These are phyloP conservation scores for Gracilaria domingensis DNA, from an alignment of 23 red algal species.

Conservation along the genomic window DNA sequence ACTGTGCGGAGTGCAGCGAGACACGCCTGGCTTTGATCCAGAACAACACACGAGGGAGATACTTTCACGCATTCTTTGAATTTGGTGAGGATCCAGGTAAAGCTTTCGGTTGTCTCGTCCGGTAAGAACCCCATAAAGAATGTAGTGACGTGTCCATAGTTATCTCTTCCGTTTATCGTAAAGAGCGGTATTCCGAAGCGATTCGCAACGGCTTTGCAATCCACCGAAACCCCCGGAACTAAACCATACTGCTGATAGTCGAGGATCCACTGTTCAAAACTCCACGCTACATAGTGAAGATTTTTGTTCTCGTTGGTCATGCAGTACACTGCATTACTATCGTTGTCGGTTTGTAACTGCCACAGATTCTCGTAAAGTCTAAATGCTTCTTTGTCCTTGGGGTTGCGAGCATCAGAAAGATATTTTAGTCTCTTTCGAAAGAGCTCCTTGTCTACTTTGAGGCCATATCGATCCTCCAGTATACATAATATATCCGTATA, in stretches of 20 bases:
- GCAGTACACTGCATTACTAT: neutral
- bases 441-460: neutral
- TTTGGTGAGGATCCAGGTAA: neutral
- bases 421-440: neutral
- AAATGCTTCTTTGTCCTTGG: conserved; percentile 9
- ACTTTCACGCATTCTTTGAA: neutral
- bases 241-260: conserved; percentile 28
- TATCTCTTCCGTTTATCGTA: conserved; percentile 13
- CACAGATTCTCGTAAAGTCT: neutral
- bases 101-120: conserved; percentile 5
- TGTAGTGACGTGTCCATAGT: conserved; percentile 9
- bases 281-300: neutral
- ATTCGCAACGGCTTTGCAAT: conserved; percentile 39
- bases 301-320: neutral
- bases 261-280: neutral
- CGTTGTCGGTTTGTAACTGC: neutral
- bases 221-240: neutral
- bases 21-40: conserved; percentile 17
- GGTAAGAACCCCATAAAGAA: conserved; percentile 32
- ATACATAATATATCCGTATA: conserved; percentile 16
- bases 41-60: neutral
- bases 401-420: neutral
- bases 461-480: conserved; percentile 2
- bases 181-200: neutral
- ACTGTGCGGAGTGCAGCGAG: neutral